Evolutionary conservation across 2,329 filamentous ascomycete species (phyloP).

Genomic region (Microcyclosporella mali): DNA sequence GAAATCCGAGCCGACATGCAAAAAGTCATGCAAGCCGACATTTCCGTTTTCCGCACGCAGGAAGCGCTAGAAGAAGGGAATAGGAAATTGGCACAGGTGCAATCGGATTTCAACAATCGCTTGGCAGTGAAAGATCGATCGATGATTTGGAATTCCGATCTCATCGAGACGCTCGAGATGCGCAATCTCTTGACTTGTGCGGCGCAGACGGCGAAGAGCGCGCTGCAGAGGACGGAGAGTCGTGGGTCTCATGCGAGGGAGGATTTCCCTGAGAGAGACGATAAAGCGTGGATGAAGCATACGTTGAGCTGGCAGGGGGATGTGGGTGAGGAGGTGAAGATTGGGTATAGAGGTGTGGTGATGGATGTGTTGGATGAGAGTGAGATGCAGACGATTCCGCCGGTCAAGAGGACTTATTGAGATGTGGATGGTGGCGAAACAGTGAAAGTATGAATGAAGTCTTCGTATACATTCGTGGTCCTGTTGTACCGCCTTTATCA

Average conservation of each 20-base stretch:
- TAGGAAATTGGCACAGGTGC: slow-evolving; percentile 30
- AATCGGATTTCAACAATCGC: slow-evolving; percentile 32
- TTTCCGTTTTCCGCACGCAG: slow-evolving; percentile 42
- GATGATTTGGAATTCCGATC: slow-evolving; percentile 46
- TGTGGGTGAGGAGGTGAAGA: slow-evolving; percentile 35
- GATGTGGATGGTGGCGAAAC: too few relatives aligned
- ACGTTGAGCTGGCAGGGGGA: slow-evolving; percentile 42
- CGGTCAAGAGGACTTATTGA: slow-evolving; percentile 28
- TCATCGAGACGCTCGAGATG: slow-evolving; percentile 44
- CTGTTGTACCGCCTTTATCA: too few relatives aligned
- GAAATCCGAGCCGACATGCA: slow-evolving; percentile 40
- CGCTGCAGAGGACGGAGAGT: slow-evolving; percentile 40
- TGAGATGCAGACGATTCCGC: slow-evolving; percentile 35
- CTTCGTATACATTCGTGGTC: too few relatives aligned
- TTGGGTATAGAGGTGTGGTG: slow-evolving; percentile 39
- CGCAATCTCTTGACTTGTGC: slow-evolving; percentile 45
- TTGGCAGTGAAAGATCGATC: slow-evolving; percentile 38
- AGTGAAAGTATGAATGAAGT: too few relatives aligned
- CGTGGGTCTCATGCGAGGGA: slow-evolving; percentile 44
- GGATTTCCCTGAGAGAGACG: slow-evolving; percentile 40
- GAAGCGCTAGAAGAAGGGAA: slow-evolving; percentile 34
- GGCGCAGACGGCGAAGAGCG: slow-evolving; percentile 41
- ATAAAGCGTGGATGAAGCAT: slow-evolving; percentile 44
- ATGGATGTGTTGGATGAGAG: slow-evolving; percentile 41
- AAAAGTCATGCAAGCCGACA: slow-evolving; percentile 42